Conservation (phyloP, 495 filamentous ascomycete species). For the Penicillium ucsense region DNA sequence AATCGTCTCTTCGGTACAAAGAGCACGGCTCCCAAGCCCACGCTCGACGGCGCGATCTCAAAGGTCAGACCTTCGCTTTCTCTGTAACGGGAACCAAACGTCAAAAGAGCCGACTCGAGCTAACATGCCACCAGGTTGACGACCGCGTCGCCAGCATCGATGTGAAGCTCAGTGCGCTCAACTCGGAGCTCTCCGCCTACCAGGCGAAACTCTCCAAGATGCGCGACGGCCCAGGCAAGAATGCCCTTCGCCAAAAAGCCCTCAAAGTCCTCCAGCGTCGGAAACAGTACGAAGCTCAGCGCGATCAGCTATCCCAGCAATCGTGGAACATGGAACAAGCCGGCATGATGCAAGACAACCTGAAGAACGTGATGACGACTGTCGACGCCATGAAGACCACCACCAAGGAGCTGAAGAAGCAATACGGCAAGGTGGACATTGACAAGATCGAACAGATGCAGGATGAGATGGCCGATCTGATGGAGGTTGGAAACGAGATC, state of each 20-base stretch:
- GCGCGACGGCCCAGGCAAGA: constrained; percentile 93
- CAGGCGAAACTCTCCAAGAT: constrained; percentile 83
- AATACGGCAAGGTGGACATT: constrained; percentile 94
- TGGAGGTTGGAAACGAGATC: constrained; percentile 98
- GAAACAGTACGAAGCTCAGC: constrained; percentile 89
- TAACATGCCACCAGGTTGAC: constrained; percentile 50
- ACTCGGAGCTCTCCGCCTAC: constrained; percentile 82
- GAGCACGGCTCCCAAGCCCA: constrained; percentile 83
- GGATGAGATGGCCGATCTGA: constrained; percentile 97
- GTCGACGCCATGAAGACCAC: constrained; percentile 96
- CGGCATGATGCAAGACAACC: constrained; percentile 97
- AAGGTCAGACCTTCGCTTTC: constrained; percentile 46
- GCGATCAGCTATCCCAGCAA: constrained; percentile 89
- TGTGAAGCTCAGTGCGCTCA: constrained; percentile 86
- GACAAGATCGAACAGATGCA: constrained; percentile 97
- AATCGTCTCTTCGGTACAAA: constrained; percentile 93
- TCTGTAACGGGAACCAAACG: not conserved
- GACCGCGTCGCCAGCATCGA: constrained; percentile 81
- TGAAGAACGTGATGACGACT: constrained; percentile 97
- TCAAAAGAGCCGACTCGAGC: constrained; percentile 3
- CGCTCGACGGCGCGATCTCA: constrained; percentile 72
- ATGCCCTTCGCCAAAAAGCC: constrained; percentile 85
- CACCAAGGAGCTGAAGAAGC: constrained; percentile 84
- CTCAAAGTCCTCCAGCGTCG: constrained; percentile 93
- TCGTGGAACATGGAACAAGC: constrained; percentile 99